Conservation (phyloP, 192 early-diverging fungal species). For the Backusella sp. region DNA sequence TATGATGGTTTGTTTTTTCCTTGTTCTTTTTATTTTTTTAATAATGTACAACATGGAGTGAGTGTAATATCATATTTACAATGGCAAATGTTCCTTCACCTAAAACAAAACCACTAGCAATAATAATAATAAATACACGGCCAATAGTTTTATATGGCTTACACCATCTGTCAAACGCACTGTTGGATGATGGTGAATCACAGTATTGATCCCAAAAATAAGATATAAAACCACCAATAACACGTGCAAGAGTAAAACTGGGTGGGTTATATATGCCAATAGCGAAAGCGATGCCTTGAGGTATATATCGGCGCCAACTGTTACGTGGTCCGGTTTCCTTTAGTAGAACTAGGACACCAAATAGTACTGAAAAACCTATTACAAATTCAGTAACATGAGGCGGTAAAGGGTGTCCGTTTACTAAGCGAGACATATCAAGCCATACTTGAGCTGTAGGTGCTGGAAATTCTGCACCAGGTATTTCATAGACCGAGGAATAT, state of each 20-base stretch:
- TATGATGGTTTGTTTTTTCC: background rate
- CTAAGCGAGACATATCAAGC: conserved; percentile 74
- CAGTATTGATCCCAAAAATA: conserved; percentile 50
- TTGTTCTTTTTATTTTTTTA: background rate
- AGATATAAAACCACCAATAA: conserved; percentile 56
- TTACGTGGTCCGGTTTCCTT: conserved; percentile 19
- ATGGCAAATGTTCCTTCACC: conserved; percentile 74
- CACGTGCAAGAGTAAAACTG: conserved; percentile 70
- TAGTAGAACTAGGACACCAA: conserved; percentile 38
- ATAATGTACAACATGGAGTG: conserved; percentile 36
- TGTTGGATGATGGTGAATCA: conserved; percentile 11
- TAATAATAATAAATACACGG: conserved; percentile 63
- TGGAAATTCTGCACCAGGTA: conserved; percentile 66
- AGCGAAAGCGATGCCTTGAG: conserved; percentile 76
- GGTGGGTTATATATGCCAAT: conserved; percentile 81
- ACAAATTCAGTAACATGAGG: conserved; percentile 62
- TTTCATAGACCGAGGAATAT: conserved; percentile 63
- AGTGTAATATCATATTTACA: conserved; percentile 50
- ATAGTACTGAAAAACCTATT: conserved; percentile 50
- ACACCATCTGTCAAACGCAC: conserved; percentile 5
- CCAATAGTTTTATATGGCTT: conserved; percentile 32
- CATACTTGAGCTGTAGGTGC: conserved; percentile 76
- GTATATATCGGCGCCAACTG: conserved; percentile 52
- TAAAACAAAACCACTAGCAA: conserved; percentile 75
- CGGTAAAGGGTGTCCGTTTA: conserved; percentile 72